Conservation (phyloP, 306 rosid species). For the Quercus wislizeni region DNA sequence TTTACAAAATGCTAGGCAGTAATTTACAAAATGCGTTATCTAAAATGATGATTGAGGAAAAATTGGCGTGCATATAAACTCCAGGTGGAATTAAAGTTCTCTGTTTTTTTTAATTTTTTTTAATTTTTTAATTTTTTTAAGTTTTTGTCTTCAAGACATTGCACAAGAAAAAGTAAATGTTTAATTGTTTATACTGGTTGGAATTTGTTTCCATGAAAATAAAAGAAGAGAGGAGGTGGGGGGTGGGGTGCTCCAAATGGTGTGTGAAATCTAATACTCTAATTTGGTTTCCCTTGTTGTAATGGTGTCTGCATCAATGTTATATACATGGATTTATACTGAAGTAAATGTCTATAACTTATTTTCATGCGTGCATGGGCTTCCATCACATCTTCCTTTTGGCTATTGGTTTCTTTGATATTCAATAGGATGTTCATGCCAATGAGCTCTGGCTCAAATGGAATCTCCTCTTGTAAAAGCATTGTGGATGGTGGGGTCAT, state of each 20-base stretch:
- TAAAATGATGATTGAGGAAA: neutral
- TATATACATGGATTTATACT: neutral
- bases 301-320: neutral
- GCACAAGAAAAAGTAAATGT: neutral
- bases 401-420: neutral
- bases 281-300: neutral
- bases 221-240: neutral
- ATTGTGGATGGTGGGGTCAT: too few relatives aligned
- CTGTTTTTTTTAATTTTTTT: too few relatives aligned
- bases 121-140: too few relatives aligned
- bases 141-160: neutral
- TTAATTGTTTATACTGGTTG: neutral
- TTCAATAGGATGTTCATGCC: neutral
- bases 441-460: too few relatives aligned
- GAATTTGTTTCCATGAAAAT: neutral
- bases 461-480: too few relatives aligned
- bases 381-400: constrained; percentile 4
- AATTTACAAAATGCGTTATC: neutral
- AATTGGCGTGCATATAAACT: too few relatives aligned
- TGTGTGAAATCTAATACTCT: neutral
- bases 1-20: too few relatives aligned
- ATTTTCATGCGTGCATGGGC: neutral
- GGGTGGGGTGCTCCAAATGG: neutral
- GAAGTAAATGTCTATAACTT: neutral
- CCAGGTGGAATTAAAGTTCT: too few relatives aligned